These are phyloP conservation scores for Tylopilus rubrobrunneus DNA, from an alignment of 768 basidiomycete genomes.

Conservation along the genomic window DNA sequence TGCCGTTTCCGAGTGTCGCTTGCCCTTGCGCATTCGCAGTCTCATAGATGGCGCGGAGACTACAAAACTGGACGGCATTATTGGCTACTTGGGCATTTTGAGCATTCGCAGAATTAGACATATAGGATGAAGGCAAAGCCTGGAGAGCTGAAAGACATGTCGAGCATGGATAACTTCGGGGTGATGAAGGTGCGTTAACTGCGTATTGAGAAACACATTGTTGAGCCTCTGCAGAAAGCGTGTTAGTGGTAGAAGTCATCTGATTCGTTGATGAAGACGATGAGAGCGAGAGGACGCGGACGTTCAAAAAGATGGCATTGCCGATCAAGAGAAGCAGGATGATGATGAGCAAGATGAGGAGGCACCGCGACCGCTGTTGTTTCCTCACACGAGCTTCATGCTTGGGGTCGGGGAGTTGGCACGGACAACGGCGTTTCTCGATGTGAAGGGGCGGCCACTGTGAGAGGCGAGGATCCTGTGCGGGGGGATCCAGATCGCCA, in stretches of 20 bases:
- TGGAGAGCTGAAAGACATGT: constrained; percentile 41
- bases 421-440: constrained; percentile 31
- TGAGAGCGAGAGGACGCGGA: constrained; percentile 29
- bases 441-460: constrained; percentile 40
- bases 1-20: constrained; percentile 35
- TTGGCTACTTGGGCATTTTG: constrained; percentile 31
- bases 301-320: constrained; percentile 37
- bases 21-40: constrained; percentile 36
- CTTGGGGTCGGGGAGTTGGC: constrained; percentile 21
- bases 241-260: constrained; percentile 22
- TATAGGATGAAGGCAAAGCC: constrained; percentile 34
- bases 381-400: constrained; percentile 20
- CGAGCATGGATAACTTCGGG: constrained; percentile 43
- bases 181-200: constrained; percentile 41
- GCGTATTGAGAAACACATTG: constrained; percentile 45
- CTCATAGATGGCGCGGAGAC: constrained; percentile 42
- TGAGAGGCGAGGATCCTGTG: constrained; percentile 19
- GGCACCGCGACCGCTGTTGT: constrained; percentile 27
- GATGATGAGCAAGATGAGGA: constrained; percentile 34
- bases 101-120: constrained; percentile 26
- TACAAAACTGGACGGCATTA: constrained; percentile 45
- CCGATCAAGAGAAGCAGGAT: constrained; percentile 42
- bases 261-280: constrained; percentile 11
- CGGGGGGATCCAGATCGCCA: constrained; percentile 25
- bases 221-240: constrained; percentile 37